Base-by-base conservation (phyloP, 768 basidiomycete species). In the Russula olivacea region DNA sequence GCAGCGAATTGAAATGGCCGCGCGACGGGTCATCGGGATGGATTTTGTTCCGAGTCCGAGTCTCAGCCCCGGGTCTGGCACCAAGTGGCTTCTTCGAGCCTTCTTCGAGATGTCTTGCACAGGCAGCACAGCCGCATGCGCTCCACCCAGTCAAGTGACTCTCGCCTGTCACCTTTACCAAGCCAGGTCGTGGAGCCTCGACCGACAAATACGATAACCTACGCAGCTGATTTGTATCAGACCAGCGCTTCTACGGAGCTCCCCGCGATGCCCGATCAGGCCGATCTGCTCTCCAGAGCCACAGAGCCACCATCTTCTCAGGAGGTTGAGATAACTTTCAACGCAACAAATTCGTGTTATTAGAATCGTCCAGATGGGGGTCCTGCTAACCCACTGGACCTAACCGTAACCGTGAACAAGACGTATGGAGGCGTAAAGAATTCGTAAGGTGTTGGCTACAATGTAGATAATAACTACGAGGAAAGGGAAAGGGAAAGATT, bases 361-460 rank as follows among this genome's bases (percentile, higher is more conserved):
- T 66, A 59, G 41, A 66, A 55, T 58, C 34, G 41, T 40, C 51
- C 47, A 30, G 48, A 53, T 55, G 62, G 64, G 59, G 32, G 65
- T 65, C 66, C 66, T 65, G 50, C 57, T 55, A 61, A 28, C 61
- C 66, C 66, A 55, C 48, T 21, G 10, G 30, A 52, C 50, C 52
- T 9, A 65, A 65, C 58, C 49, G 45, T 43, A 58, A 55, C 52
- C 63, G 47, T 65, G 28, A 54, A 54, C 40, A 55, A 58, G 58
- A 57, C 64, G 66, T 66, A 66, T 61, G 49, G 53, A 66, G 51
- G 60, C 64, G 64, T 66, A 58, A 66, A 30, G 12, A 23, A 40
- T 40, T 66, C 63, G 63, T 65, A 56, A 65, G 47, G n/a, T 66
- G 64, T 50, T 67, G 47, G 64, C 66, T 66, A 67, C 64, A 67